phyloP scores from a whole-genome alignment of 805 yeast species.

The Metahyphopichia silvanorum region DNA sequence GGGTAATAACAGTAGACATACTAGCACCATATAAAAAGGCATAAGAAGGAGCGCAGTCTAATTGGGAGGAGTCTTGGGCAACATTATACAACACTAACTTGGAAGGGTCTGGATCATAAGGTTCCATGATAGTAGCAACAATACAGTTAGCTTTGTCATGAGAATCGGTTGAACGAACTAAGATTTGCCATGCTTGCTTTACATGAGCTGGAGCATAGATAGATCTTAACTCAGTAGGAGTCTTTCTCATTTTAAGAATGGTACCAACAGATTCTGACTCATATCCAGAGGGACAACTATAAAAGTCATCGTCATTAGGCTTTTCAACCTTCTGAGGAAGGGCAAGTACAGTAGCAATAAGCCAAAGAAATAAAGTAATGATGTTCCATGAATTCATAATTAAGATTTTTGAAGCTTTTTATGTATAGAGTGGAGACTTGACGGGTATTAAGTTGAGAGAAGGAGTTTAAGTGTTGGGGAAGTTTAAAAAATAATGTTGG shows the following conservation, averaged over 20 bases:
- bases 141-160: slow-evolving; percentile 12
- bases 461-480: too few species aligned
- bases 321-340: slow-evolving; percentile 1
- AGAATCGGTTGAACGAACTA: slow-evolving; percentile 9
- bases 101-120: slow-evolving; percentile 17
- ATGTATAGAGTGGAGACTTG: too few species aligned
- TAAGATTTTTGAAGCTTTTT: too few species aligned
- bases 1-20: slow-evolving; percentile 8
- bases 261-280: slow-evolving; percentile 18
- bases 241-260: slow-evolving; percentile 16
- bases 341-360: too few species aligned
- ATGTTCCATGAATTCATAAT: too few species aligned
- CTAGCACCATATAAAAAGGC: slow-evolving; percentile 12
- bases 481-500: too few species aligned
- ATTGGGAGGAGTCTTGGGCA: slow-evolving; percentile 16
- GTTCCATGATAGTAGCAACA: slow-evolving; percentile 16
- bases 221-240: slow-evolving; percentile 16
- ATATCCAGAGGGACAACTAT: slow-evolving; percentile 18
- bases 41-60: slow-evolving; percentile 19
- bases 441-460: too few species aligned
- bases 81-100: slow-evolving; percentile 17
- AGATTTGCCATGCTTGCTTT: slow-evolving; percentile 10
- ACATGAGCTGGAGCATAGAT: slow-evolving; percentile 15
- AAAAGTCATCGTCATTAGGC: slow-evolving; percentile 19
- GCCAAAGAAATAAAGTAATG: too few species aligned